phyloP scores from a whole-genome alignment of 176 grass and related monocot genomes.

The Musa beccarii region DNA sequence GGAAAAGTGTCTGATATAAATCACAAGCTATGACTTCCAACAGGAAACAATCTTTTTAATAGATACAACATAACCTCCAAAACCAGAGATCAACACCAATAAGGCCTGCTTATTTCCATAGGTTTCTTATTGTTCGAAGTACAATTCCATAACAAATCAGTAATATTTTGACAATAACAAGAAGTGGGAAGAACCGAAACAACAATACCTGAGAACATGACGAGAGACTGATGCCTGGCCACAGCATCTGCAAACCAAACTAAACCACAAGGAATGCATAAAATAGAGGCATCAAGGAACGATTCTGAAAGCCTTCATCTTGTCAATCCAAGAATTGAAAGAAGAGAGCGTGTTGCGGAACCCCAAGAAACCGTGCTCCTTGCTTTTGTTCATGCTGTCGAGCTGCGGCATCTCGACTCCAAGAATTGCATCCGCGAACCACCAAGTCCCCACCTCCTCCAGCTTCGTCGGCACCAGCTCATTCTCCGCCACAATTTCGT shows the following conservation, averaged over 20 bases:
- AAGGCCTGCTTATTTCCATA: not conserved
- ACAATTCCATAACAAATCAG: not conserved
- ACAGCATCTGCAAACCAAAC: not conserved
- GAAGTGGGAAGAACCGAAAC: not conserved
- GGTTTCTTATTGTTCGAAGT: not conserved
- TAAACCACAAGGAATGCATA: not conserved
- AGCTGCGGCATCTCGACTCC: conserved; percentile 26
- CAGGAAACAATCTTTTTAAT: not conserved
- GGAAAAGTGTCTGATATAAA: not conserved
- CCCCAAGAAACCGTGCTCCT: conserved; percentile 86
- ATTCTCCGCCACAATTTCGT: conserved; percentile 50
- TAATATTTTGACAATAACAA: not conserved
- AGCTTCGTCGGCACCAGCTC: conserved; percentile 38
- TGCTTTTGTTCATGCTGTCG: conserved; percentile 90
- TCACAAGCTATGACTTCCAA: not conserved
- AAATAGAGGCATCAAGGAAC: conserved; percentile 37
- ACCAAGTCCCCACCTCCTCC: conserved; percentile 60
- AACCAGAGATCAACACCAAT: not conserved
- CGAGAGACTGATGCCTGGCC: not conserved
- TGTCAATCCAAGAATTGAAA: conserved; percentile 73
- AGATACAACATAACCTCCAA: not conserved
- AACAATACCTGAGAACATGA: not conserved
- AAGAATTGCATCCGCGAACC: conserved; percentile 34
- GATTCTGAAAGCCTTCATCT: conserved; percentile 63
- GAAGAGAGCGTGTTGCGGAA: conserved; percentile 62